Evolutionary conservation across 331 rosid species (phyloP).

Genomic region (Ulmus americana): DNA sequence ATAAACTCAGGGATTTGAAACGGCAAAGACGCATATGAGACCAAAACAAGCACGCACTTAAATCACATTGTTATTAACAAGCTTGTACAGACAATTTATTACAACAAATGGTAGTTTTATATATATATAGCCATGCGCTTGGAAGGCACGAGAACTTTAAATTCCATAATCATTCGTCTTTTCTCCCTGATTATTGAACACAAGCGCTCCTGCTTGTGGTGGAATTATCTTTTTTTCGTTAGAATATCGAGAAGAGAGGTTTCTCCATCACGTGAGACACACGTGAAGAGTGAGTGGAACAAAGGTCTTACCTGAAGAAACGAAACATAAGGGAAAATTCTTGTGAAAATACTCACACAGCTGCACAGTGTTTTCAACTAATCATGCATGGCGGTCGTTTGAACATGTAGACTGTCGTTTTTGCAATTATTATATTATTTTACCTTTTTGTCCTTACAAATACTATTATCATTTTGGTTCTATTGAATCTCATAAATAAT

Average conservation of each 20-base stretch:
- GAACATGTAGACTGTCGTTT: too few species aligned
- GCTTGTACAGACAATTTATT: conserved; percentile 2
- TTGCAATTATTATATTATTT: too few species aligned
- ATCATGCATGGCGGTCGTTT: background rate
- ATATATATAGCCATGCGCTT: background rate
- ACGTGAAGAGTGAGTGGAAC: conserved; percentile 19
- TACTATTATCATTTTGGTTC: too few species aligned
- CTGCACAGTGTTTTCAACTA: background rate
- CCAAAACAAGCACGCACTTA: conserved; percentile 2
- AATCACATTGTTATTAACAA: conserved; percentile 15
- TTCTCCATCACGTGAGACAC: conserved; percentile 21
- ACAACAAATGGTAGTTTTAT: background rate
- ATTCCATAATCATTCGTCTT: too few species aligned
- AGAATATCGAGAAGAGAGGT: background rate
- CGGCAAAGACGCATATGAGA: conserved; percentile 1
- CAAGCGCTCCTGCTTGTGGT: conserved; percentile 1
- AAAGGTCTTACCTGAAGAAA: conserved; percentile 15
- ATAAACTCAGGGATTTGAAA: background rate
- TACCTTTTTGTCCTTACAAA: too few species aligned
- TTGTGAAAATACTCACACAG: background rate
- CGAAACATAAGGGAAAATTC: background rate
- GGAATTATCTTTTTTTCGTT: background rate
- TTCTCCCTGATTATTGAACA: background rate
- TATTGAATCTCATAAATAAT: too few species aligned
- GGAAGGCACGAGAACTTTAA: background rate